These are phyloP conservation scores for Corchorus olitorius DNA, from an alignment of 345 rosid genomes.

Conservation along the genomic window DNA sequence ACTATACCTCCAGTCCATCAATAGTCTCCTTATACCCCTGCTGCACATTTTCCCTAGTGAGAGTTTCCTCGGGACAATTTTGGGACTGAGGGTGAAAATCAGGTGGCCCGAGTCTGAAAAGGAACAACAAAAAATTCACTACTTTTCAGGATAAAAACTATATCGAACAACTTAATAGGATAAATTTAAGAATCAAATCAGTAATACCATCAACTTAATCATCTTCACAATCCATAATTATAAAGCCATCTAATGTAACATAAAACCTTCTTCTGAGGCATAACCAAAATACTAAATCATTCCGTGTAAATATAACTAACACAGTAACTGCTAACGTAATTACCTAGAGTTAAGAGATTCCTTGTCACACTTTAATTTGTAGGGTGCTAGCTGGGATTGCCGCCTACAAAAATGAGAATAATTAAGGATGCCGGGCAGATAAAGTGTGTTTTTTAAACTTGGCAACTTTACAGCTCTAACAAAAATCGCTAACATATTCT, in stretches of 20 bases:
- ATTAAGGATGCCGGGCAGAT: conserved; percentile 4
- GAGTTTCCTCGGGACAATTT: conserved; percentile 90
- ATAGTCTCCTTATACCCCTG: conserved; percentile 90
- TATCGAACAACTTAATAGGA: conserved; percentile 2
- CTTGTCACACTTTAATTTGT: conserved; percentile 93
- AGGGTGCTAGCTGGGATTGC: conserved; percentile 60
- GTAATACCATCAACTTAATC: conserved; percentile 17
- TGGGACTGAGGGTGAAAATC: conserved; percentile 91
- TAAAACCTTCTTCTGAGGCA: neutral
- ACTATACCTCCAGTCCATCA: conserved; percentile 91
- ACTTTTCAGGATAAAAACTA: conserved; percentile 23
- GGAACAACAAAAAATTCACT: conserved; percentile 17
- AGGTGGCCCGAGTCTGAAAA: conserved; percentile 87
- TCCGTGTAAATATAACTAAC: neutral
- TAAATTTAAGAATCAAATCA: neutral
- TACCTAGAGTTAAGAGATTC: conserved; percentile 88
- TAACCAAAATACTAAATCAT: neutral
- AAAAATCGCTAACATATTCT: neutral
- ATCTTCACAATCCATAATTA: neutral
- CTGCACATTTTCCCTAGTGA: conserved; percentile 76
- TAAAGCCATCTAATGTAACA: neutral
- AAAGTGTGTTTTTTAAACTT: neutral
- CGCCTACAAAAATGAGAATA: conserved; percentile 57
- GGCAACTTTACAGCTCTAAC: neutral
- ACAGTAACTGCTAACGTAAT: conserved; percentile 4